Evolutionary conservation across 352 stramenopile genomes (phyloP), one percentile per base, ranked within the genome.

Genomic region (Pseudoperonospora humuli): DNA sequence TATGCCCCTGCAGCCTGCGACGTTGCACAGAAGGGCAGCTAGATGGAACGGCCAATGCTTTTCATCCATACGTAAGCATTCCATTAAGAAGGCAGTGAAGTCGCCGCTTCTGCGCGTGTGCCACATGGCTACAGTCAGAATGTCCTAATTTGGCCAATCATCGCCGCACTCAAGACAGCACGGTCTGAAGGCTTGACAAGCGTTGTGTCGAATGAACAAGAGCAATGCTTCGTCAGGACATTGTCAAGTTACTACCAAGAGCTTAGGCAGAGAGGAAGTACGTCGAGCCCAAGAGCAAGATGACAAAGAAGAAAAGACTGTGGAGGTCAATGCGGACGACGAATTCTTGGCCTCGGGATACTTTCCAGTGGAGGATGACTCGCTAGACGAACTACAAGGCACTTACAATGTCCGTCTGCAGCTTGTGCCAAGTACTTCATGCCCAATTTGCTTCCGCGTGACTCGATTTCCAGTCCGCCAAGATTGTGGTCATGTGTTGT

Each of bases 401-500:
- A 38, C 40, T 20, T 59, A 62, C 38, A 57, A 58, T 17, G 44
- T 63, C n/a, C 57, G 66, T 33, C 28, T 62, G 41, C 64, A 72
- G 47, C 58, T 70, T 6, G 48, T 36, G 2, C 23, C 52, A 5
- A 27, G 32, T 14, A 57, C 66, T 37, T 38, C 58, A 36, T 82
- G 70, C 5, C 67, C 70, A 26, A 70, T 82, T 37, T 82, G 67
- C 28, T 58, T 82, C 14, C 61, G 54, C 6, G 19, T 56, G 14
- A 64, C 52, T 25, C 64, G 73, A 50, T 45, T 62, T 14, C 61
- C 70, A 11, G 47, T 70, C 29, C 70, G 53, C 3, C 70, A 81
- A 39, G 50, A 67, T n/a, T 81, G 70, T 32, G 70, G 70, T 10
- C 70, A 81, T 37, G 64, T 70, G 7, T 54, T 81, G 23, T 81